Evolutionary conservation across 495 filamentous ascomycete species (phyloP), one percentile per base, ranked within the genome.

Genomic region (Podospora pseudopauciseta): DNA sequence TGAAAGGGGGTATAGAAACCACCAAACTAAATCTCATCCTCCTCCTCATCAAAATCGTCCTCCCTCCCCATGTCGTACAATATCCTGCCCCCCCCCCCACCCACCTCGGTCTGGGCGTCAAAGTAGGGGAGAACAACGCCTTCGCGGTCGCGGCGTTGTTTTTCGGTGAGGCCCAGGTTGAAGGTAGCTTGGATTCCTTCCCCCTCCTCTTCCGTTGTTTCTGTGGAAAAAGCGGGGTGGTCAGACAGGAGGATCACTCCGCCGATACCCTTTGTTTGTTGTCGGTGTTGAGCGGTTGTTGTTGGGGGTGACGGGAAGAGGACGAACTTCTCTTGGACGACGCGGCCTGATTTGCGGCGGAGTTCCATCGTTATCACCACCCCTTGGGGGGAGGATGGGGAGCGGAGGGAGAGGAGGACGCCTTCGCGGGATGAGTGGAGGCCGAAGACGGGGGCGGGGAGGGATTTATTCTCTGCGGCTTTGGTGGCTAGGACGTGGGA

Each of bases 11-110:
- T 23, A 23, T 23, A 23, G 23, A 23, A 23, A 23, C 23, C 23
- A 23, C 23, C 23, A 23, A 13, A 49, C 78, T 79, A 97, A 64
- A 97, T 93, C 79, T 99, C 96, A 83, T 99, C 95, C 75, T 99
- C 96, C 80, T 98, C 96, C 69, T 98, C 95, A 75, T 99, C 95
- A 78, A 97, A 99, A 79, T 99, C 96, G 81, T 99, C 95, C 81
- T 97, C 96, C 64, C 87, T 86, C 32, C 94, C 95, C 89, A 97
- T 95, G 64, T 97, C 94, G 80, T 98, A 98, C 73, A 99, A 74
- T 64, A 99, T 99, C 69, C 94, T 84, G 0, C 96, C 95, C 34
- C 92, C 91, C 15, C 91, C 91, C 0, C 88, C 89, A 0, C 88
- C 88, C 53, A 89, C 80, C 39, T 89, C 88, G 58, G 86, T 87